Percentiles rank a stretch among this genome's conserved stretches.
These are phyloP conservation scores for Asclepias syriaca DNA, from an alignment of 257 asterid species.

Conservation along the genomic window DNA sequence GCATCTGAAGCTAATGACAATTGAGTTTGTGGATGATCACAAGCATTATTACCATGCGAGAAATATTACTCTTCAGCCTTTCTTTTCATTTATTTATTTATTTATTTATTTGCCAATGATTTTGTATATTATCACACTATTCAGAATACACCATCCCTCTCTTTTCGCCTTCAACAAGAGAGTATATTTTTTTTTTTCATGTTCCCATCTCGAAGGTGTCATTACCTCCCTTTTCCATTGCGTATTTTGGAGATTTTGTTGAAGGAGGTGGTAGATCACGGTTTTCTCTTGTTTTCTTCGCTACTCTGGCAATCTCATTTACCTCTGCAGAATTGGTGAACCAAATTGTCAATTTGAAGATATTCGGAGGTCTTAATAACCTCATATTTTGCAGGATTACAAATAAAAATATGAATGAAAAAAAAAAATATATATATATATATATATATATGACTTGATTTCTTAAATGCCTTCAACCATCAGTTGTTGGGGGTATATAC, in stretches of 20 bases:
- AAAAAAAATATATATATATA: too few relatives aligned
- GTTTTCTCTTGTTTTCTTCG: background rate
- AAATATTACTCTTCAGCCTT: constrained; percentile 6
- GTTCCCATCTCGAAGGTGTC: background rate
- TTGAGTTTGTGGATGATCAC: constrained; percentile 16
- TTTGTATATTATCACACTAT: too few relatives aligned
- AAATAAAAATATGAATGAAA: too few relatives aligned
- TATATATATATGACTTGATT: too few relatives aligned
- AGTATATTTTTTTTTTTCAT: background rate
- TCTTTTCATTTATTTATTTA: background rate
- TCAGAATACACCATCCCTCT: background rate
- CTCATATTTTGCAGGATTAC: too few relatives aligned
- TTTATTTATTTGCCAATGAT: too few relatives aligned
- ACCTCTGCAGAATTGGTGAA: background rate
- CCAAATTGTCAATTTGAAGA: background rate
- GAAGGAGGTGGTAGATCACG: too few relatives aligned
- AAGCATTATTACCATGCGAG: constrained; percentile 2
- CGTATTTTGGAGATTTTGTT: too few relatives aligned
- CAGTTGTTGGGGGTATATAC: too few relatives aligned
- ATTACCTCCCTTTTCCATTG: too few relatives aligned
- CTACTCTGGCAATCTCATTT: background rate
- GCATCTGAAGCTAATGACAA: constrained; percentile 31
- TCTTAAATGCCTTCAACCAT: too few relatives aligned
- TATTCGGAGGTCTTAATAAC: background rate
- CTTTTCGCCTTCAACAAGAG: too few relatives aligned